A percentile compares a stretch with the other conserved stretches of the same genome.
Evolutionary conservation across 305 asterid genomes (phyloP).

Genomic region (Fraxinus sp.): DNA sequence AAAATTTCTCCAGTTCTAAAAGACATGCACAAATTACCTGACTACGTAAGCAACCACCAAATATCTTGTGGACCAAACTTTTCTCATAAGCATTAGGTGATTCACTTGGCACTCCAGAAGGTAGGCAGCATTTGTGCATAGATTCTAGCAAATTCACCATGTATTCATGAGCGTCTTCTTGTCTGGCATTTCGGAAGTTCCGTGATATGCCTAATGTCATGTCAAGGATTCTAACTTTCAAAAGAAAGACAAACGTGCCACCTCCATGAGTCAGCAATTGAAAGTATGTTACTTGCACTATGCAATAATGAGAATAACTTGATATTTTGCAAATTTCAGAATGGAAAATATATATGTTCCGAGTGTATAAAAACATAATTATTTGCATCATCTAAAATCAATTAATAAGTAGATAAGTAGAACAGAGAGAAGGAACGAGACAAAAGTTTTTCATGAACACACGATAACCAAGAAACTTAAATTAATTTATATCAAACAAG

Average conservation of each 20-base stretch:
- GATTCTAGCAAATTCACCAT: conserved; percentile 95
- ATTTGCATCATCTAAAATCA: not conserved
- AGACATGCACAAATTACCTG: conserved; percentile 51
- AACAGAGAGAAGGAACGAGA: not conserved
- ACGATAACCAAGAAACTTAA: not conserved
- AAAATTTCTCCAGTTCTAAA: not conserved
- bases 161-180: conserved; percentile 98
- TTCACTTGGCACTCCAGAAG: conserved; percentile 92
- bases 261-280: not conserved
- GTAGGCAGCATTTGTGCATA: conserved; percentile 97
- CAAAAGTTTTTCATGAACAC: not conserved
- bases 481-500: not conserved
- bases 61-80: conserved; percentile 96
- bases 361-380: not conserved
- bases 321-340: not conserved
- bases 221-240: conserved; percentile 49
- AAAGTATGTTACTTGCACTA: not conserved
- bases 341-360: not conserved
- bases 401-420: not conserved
- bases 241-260: not conserved
- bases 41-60: conserved; percentile 92
- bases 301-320: not conserved
- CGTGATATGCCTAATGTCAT: conserved; percentile 77
- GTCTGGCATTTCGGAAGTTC: conserved; percentile 79
- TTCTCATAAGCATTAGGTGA: conserved; percentile 90